These are phyloP conservation scores for Cytospora piceicola DNA, from an alignment of 2,329 filamentous ascomycete genomes.

Conservation along the genomic window DNA sequence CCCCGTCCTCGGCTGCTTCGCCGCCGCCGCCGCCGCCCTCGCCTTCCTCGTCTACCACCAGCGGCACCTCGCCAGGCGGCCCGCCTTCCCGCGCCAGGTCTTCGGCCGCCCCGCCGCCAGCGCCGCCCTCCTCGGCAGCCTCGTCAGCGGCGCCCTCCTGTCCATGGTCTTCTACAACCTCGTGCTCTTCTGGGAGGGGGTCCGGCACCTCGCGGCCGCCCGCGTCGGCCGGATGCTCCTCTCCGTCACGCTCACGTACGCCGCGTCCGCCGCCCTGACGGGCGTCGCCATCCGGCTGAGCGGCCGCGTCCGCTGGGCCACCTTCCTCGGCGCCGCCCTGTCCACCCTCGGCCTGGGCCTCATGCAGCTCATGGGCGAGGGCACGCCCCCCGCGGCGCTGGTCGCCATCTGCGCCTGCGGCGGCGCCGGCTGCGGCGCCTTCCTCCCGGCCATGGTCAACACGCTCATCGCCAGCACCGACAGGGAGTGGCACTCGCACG, in stretches of 20 bases:
- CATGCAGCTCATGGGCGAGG: conserved; percentile 23
- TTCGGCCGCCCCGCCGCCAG: conserved; percentile 15
- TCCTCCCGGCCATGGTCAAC: conserved; percentile 26
- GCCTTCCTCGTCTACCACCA: conserved; percentile 20
- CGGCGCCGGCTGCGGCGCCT: conserved; percentile 23
- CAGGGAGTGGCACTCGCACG: conserved; percentile 23
- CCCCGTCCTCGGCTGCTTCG: conserved; percentile 3
- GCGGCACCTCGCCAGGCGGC: conserved; percentile 1
- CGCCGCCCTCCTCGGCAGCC: conserved; percentile 22
- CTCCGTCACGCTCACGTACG: conserved; percentile 22
- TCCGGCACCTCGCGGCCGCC: conserved; percentile 13
- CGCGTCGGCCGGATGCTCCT: conserved; percentile 17
- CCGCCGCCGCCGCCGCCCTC: conserved; percentile 2
- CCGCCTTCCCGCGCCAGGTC: conserved; percentile 23
- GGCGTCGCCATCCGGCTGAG: conserved; percentile 18
- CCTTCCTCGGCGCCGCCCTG: conserved; percentile 12
- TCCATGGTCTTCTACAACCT: conserved; percentile 29
- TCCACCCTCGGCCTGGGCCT: conserved; percentile 11
- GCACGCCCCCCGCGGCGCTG: neutral
- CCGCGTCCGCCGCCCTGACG: conserved; percentile 11
- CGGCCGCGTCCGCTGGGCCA: conserved; percentile 22
- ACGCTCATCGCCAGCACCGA: conserved; percentile 27
- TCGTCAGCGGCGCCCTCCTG: conserved; percentile 20
- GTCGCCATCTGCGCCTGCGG: conserved; percentile 16
- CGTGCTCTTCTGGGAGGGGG: conserved; percentile 26